These are phyloP conservation scores for Ramularia collo-cygni DNA, from an alignment of 2,329 filamentous ascomycete species.

Conservation along the genomic window DNA sequence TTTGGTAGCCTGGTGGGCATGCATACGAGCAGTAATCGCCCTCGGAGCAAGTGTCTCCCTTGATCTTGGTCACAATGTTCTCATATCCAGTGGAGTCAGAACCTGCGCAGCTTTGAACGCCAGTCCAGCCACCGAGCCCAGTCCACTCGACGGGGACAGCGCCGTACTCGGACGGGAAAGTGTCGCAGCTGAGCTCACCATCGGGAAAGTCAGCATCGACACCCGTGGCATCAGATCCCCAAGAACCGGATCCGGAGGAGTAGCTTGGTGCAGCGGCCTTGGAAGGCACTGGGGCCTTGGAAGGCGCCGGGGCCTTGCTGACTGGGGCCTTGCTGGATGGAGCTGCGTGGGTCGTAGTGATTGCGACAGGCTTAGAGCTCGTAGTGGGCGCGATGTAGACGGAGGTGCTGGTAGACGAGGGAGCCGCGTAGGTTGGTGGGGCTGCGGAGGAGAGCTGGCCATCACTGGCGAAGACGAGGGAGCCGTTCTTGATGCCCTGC, in stretches of 20 bases:
- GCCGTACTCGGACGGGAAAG: conserved; percentile 77
- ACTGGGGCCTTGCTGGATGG: no score
- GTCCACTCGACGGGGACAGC: conserved; percentile 65
- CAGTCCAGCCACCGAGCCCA: conserved; percentile 66
- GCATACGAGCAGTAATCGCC: conserved; percentile 83
- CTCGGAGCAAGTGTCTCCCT: conserved; percentile 54
- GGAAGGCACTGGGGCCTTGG: conserved; percentile 7
- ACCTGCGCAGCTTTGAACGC: conserved; percentile 53
- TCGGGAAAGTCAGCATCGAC: conserved; percentile 66
- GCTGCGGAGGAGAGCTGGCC: conserved; percentile 28
- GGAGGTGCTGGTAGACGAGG: conserved; percentile 3
- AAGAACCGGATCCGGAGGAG: neutral
- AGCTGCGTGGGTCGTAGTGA: conserved; percentile 3
- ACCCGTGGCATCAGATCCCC: conserved; percentile 40
- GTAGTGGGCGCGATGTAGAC: conserved; percentile 21
- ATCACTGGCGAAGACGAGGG: conserved; percentile 55
- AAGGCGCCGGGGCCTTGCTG: no score
- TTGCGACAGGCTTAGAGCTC: conserved; percentile 17
- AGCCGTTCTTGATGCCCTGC: conserved; percentile 63
- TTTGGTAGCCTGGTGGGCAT: conserved; percentile 86
- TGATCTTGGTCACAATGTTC: conserved; percentile 59
- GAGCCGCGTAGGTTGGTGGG: conserved; percentile 3
- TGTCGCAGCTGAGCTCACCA: conserved; percentile 61
- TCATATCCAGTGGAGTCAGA: conserved; percentile 33
- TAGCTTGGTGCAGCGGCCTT: conserved; percentile 1